Conservation (phyloP, 805 yeast genomes). For the Candida jianshihensis region DNA sequence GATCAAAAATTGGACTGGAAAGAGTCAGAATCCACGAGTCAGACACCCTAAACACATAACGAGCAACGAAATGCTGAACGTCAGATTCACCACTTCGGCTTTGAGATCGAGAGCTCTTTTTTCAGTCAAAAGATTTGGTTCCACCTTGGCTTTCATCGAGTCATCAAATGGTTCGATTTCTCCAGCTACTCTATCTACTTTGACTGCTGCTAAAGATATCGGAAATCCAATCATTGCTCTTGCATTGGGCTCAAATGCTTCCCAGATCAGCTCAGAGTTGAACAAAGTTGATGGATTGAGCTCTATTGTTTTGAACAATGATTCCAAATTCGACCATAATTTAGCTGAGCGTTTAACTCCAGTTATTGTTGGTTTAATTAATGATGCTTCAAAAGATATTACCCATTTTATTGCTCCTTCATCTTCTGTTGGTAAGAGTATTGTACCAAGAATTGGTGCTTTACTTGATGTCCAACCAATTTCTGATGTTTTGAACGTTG, state of each 20-base stretch:
- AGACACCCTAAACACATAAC: too few species aligned
- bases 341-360: conserved; percentile 81
- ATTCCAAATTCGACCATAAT: conserved; percentile 53
- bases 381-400: conserved; percentile 28
- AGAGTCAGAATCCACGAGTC: too few species aligned
- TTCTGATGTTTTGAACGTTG: conserved; percentile 70
- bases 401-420: conserved; percentile 77
- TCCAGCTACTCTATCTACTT: conserved; percentile 63
- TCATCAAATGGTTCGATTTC: conserved; percentile 43
- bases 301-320: conserved; percentile 46
- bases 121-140: conserved; percentile 38
- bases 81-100: conserved; percentile 2
- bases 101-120: neutral
- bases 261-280: conserved; percentile 41
- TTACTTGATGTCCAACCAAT: conserved; percentile 81
- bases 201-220: conserved; percentile 71
- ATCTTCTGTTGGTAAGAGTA: conserved; percentile 80
- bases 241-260: conserved; percentile 57
- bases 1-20: too few species aligned
- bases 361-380: conserved; percentile 38
- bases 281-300: conserved; percentile 40
- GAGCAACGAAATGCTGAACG: conserved; percentile 10
- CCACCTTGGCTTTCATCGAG: conserved; percentile 78
- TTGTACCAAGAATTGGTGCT: conserved; percentile 85
- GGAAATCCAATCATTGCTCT: conserved; percentile 80